Evolutionary conservation across 495 filamentous ascomycete genomes (phyloP), one percentile per base, ranked within the genome.

Genomic region (Daldinia loculata): DNA sequence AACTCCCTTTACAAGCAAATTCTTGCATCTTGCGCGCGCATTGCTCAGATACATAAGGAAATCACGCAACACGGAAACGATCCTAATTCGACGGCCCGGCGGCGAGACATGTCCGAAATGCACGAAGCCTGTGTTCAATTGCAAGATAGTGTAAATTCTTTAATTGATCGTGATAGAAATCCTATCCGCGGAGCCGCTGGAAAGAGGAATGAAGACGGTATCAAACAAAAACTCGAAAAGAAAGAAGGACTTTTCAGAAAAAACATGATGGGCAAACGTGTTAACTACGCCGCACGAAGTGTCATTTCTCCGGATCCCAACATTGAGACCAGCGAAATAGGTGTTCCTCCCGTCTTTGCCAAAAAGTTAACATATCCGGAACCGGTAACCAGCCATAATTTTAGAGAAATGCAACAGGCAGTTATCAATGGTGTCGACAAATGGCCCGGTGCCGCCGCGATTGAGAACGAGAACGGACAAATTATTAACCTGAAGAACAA

Each of bases 241-340:
- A 99, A 99, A 80, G 96, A 99, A 76, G 96, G 96, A 52, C 82
- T 99, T 53, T 98, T 99, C 84, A 86, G 96, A 72, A 98, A 95
- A 86, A 97, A 99, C 82, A 98, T 99, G 95, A 99, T 99, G 96
- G 96, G 96, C 53, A 99, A 99, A 83, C 92, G 96, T 82, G 96
- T 99, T 79, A 98, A 99, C 80, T 98, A 94, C 77, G 96, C 96
- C 62, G 96, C 96, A 58, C 91, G 96, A 77, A 95, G 91, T 85
- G 96, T 99, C 72, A 99, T 99, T 69, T 98, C 95, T 30, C 95
- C 96, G 2, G 96, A 99, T 78, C 96, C 96, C 4, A 98, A 97
- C 74, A 95, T 99, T 74, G 96, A 99, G 80, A 98, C 95, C 17
- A 97, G 95, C 73, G 96, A 99, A 80, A 98, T 99, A 63, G 96